Evolutionary conservation across 768 basidiomycete genomes (phyloP), one percentile per base, ranked within the genome.

Genomic region (Pleurotus ostreatus): DNA sequence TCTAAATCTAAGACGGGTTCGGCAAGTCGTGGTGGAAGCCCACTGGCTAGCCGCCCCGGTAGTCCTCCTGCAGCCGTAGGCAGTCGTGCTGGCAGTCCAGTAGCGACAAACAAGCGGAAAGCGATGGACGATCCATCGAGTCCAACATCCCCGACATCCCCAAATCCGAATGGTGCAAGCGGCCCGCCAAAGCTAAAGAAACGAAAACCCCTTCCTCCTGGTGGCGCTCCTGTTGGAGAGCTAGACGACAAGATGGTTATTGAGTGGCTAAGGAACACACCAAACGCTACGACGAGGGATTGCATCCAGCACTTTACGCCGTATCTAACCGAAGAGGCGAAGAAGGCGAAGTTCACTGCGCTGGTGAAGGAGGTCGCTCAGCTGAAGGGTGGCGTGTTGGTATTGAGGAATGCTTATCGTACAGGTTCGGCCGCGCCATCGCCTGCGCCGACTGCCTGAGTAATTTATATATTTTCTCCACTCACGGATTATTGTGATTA

Each of bases 261-360:
- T 57, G 85, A 88, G 48, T 92, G 90, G 88, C 66, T 93, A 60
- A 82, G 77, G 65, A 84, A 77, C 48, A 84, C 82, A 38, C 76
- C 82, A n/a, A 81, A 81, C 58, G 82, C 88, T 51, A 84, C 83
- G 55, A 92, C 90, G 34, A 77, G 85, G 58, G 88, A 91, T 62
- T 91, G 89, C 64, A 92, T 92, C 59, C 81, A 83, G 51, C 79
- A 89, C 66, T 93, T 92, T 65, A 85, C 84, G 59, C 83, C 84
- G 13, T 92, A 89, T 62, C 67, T 92, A 52, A 85, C 81, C 26
- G 84, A 85, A 63, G 78, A 78, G 47, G 79, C 77, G 61, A 86
- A 84, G 76, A 91, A 91, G 78, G 65, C 69, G 47, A 83, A 78
- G 68, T 91, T 93, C 65, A 88, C 89, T n/a, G 79, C 76, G 8